A percentile compares a stretch with the other conserved stretches of the same genome.
These are phyloP conservation scores for Sarocladium kiliense DNA, from an alignment of 2,329 filamentous ascomycete genomes.

Conservation along the genomic window DNA sequence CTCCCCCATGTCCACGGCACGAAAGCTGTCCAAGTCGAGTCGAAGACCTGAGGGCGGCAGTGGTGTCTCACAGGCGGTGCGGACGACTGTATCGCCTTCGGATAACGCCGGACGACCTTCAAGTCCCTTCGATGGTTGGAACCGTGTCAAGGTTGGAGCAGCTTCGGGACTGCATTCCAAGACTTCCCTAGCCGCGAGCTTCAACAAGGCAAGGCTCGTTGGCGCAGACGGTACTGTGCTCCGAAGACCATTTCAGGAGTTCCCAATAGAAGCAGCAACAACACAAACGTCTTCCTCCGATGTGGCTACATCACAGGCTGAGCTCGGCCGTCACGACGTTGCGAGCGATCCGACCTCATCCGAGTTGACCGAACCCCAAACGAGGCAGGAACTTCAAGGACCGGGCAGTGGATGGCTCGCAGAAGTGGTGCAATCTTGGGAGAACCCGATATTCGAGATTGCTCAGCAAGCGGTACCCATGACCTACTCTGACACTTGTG, in stretches of 20 bases:
- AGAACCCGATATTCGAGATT: conserved; percentile 69
- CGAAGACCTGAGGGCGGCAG: background rate
- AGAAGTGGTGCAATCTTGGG: conserved; percentile 58
- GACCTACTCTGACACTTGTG: conserved; percentile 21
- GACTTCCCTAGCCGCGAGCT: background rate
- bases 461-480: conserved; percentile 40
- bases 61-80: background rate
- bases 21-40: conserved; percentile 13
- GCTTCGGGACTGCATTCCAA: background rate
- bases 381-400: conserved; percentile 10
- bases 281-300: background rate
- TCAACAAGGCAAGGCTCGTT: conserved; percentile 25
- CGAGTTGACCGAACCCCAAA: background rate
- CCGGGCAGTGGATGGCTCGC: conserved; percentile 49
- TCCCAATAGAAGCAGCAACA: conserved; percentile 14
- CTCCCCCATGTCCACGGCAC: conserved; percentile 20
- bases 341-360: background rate
- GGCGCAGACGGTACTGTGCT: conserved; percentile 35
- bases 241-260: conserved; percentile 40
- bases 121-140: conserved; percentile 31
- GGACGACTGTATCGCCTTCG: background rate
- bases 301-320: no score
- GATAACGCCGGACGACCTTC: background rate
- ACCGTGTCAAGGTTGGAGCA: conserved; percentile 27
- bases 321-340: background rate